Percentiles rank a stretch among this genome's conserved stretches.
Evolutionary conservation across 2,329 filamentous ascomycete species (phyloP).

Genomic region (Aureobasidium musti): DNA sequence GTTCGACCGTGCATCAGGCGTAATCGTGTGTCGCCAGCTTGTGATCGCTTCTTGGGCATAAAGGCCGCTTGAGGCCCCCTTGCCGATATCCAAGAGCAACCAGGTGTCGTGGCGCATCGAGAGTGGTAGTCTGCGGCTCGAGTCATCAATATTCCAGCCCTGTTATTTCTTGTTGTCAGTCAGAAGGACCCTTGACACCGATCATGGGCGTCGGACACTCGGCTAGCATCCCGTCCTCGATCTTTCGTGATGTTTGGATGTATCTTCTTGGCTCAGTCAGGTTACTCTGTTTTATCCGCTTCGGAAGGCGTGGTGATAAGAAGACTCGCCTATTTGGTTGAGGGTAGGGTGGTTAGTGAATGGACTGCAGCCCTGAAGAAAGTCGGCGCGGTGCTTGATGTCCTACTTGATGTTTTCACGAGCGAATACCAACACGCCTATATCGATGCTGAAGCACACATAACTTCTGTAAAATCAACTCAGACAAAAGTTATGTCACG

Average conservation of each 20-base stretch:
- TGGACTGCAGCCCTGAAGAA: too few relatives aligned
- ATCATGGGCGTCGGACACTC: neutral
- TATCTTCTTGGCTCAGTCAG: neutral
- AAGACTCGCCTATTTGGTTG: neutral
- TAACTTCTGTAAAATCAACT: neutral
- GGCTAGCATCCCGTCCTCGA: neutral
- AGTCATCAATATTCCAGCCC: too few relatives aligned
- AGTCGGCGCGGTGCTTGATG: too few relatives aligned
- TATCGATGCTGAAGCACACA: neutral
- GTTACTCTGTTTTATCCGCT: neutral
- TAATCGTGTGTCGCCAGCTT: neutral
- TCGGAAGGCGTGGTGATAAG: neutral
- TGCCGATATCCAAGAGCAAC: neutral
- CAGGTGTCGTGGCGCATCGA: neutral
- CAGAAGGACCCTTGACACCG: neutral
- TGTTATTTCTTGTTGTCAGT: neutral
- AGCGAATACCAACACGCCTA: too few relatives aligned
- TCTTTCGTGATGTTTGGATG: neutral
- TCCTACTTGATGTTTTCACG: too few relatives aligned
- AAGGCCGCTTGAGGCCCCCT: neutral
- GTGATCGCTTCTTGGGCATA: neutral
- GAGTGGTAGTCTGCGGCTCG: neutral
- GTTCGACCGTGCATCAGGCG: slow-evolving; percentile 5
- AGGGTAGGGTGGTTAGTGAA: too few relatives aligned
- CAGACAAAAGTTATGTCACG: neutral